These are phyloP conservation scores for Uronychia setigera DNA, from an alignment of 73 alveolate genomes.

Conservation along the genomic window DNA sequence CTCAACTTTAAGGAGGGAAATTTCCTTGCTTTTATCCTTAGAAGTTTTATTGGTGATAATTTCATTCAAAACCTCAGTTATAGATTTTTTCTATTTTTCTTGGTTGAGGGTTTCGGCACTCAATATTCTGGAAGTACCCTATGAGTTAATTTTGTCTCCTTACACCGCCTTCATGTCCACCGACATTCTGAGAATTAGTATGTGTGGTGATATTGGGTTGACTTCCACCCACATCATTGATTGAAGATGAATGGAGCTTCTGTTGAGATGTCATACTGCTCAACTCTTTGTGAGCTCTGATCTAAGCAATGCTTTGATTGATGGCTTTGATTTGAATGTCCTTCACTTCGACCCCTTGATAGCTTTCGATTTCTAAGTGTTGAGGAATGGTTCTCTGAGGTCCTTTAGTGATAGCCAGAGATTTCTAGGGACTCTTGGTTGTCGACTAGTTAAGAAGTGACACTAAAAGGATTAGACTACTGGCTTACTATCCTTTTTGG, in stretches of 20 bases:
- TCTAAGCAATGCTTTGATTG: slow-evolving; percentile 63
- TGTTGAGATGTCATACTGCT: slow-evolving; percentile 51
- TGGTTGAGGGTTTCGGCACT: slow-evolving; percentile 61
- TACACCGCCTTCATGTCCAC: slow-evolving; percentile 15
- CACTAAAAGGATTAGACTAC: not conserved
- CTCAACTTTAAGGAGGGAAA: slow-evolving; percentile 32
- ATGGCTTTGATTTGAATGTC: slow-evolving; percentile 57
- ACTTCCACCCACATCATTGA: slow-evolving; percentile 24
- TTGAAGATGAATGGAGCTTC: slow-evolving; percentile 35
- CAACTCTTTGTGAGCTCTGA: slow-evolving; percentile 67
- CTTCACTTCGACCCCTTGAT: slow-evolving; percentile 68
- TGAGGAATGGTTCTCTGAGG: slow-evolving; percentile 62
- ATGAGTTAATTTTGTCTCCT: slow-evolving; percentile 6
- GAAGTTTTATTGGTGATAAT: slow-evolving; percentile 29
- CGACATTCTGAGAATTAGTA: slow-evolving; percentile 14
- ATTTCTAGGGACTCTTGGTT: slow-evolving; percentile 57
- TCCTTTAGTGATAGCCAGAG: slow-evolving; percentile 63
- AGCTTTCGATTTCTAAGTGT: slow-evolving; percentile 48
- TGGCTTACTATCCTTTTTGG: slow-evolving; percentile 25
- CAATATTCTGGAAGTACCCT: slow-evolving; percentile 51
- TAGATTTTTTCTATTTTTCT: slow-evolving; percentile 22
- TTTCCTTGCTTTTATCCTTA: slow-evolving; percentile 41
- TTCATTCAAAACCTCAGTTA: slow-evolving; percentile 54
- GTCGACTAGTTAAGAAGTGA: slow-evolving; percentile 42
- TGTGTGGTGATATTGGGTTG: slow-evolving; percentile 23